These are phyloP conservation scores for Sporodiniella umbellata DNA, from an alignment of 371 early-diverging fungal species.

Conservation along the genomic window DNA sequence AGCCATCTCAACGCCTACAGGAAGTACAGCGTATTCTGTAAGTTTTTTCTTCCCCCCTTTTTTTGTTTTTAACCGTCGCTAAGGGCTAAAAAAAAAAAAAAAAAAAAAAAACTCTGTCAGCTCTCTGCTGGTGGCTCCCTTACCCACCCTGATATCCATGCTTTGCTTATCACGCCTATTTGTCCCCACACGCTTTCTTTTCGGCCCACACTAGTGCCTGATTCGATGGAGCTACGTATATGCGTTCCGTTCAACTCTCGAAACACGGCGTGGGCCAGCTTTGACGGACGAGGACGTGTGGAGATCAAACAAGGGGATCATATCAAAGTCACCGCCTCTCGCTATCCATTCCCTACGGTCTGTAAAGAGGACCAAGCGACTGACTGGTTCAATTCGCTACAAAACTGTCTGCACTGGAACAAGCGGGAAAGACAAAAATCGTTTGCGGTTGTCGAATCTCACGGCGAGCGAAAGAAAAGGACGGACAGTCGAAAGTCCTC, in stretches of 20 bases:
- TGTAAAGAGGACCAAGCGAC: constrained; percentile 73
- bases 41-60: constrained; percentile 7
- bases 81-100: no score
- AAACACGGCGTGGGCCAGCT: constrained; percentile 82
- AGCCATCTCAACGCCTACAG: constrained; percentile 92
- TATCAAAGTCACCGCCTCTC: constrained; percentile 80
- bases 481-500: constrained; percentile 13
- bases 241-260: constrained; percentile 76
- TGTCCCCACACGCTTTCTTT: constrained; percentile 95
- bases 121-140: constrained; percentile 92
- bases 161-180: constrained; percentile 91
- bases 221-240: constrained; percentile 80
- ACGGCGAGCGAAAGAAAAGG: constrained; percentile 1
- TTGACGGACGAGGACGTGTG: constrained; percentile 89
- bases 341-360: constrained; percentile 86
- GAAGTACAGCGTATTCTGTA: constrained; percentile 95
- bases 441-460: constrained; percentile 49
- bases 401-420: constrained; percentile 83
- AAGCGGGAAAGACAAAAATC: constrained; percentile 74
- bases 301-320: constrained; percentile 89
- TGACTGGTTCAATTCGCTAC: constrained; percentile 83
- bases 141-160: constrained; percentile 92
- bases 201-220: constrained; percentile 93
- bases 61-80: constrained; percentile 6
- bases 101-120: constrained; percentile 20